Conservation (phyloP, 2,329 filamentous ascomycete genomes). For the Penicillium palitans region DNA sequence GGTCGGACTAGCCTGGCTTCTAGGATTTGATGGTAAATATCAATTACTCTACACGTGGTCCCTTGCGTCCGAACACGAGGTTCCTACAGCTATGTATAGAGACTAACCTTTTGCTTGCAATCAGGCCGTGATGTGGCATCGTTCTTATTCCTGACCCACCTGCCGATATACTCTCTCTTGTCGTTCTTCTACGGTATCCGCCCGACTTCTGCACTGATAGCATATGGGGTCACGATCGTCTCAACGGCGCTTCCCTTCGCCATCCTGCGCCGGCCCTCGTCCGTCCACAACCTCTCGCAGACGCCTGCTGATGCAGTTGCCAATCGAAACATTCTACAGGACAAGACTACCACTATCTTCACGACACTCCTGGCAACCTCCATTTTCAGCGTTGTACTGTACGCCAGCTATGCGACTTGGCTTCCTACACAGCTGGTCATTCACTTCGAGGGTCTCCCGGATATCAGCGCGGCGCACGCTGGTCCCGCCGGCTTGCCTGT, state of each 20-base stretch:
- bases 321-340: constrained; percentile 65
- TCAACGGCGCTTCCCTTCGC: constrained; percentile 72
- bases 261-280: constrained; percentile 68
- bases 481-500: constrained; percentile 55
- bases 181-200: constrained; percentile 74
- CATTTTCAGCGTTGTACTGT: constrained; percentile 74
- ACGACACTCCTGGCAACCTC: constrained; percentile 68
- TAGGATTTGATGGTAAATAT: constrained; percentile 63
- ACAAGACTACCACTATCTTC: constrained; percentile 62
- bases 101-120: constrained; percentile 7
- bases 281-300: constrained; percentile 59
- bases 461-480: constrained; percentile 66
- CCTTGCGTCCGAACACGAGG: not conserved
- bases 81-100: not conserved
- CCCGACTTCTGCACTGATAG: constrained; percentile 59
- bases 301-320: constrained; percentile 48
- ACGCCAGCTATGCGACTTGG: constrained; percentile 66
- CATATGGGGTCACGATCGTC: constrained; percentile 66
- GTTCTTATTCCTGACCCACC: constrained; percentile 68
- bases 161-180: constrained; percentile 74
- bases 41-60: not conserved
- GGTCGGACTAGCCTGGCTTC: constrained; percentile 70
- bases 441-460: constrained; percentile 71
- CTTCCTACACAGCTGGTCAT: constrained; percentile 71
- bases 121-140: constrained; percentile 65